Evolutionary conservation across 345 rosid genomes (phyloP).

Genomic region (Zanthoxylum bungeanum): DNA sequence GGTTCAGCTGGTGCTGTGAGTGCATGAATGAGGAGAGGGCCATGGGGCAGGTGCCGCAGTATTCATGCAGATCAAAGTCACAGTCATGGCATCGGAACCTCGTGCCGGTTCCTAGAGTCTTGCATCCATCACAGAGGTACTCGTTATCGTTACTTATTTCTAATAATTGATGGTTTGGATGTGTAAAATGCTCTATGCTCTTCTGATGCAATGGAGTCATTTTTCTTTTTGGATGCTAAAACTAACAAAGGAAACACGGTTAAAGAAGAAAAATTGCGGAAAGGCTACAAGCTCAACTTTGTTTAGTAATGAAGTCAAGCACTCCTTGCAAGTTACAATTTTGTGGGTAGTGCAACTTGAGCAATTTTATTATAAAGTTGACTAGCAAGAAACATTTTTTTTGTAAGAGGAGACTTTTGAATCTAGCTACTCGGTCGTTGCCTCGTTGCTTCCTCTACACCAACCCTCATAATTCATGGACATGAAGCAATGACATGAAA

Average conservation of each 20-base stretch:
- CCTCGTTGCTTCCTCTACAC: too few species aligned
- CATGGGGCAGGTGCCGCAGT: constrained; percentile 33
- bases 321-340: background rate
- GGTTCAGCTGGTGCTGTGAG: constrained; percentile 27
- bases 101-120: constrained; percentile 26
- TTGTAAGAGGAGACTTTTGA: too few species aligned
- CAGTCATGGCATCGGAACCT: constrained; percentile 27
- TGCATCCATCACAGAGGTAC: constrained; percentile 40
- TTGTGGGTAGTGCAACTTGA: background rate
- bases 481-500: too few species aligned
- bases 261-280: background rate
- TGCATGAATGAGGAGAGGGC: constrained; percentile 33
- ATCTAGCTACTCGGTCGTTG: too few species aligned
- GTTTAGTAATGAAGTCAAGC: background rate
- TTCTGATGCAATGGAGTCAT: background rate
- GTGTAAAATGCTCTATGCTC: constrained; percentile 26
- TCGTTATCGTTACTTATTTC: constrained; percentile 12
- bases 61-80: constrained; percentile 39
- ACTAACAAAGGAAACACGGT: background rate
- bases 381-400: background rate
- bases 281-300: background rate
- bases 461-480: too few species aligned
- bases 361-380: background rate
- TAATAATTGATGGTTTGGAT: constrained; percentile 27
- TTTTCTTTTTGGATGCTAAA: background rate